Evolutionary conservation across 768 basidiomycete genomes (phyloP), one percentile per base, ranked within the genome.

Genomic region (Cantharellus cinnabarinus): DNA sequence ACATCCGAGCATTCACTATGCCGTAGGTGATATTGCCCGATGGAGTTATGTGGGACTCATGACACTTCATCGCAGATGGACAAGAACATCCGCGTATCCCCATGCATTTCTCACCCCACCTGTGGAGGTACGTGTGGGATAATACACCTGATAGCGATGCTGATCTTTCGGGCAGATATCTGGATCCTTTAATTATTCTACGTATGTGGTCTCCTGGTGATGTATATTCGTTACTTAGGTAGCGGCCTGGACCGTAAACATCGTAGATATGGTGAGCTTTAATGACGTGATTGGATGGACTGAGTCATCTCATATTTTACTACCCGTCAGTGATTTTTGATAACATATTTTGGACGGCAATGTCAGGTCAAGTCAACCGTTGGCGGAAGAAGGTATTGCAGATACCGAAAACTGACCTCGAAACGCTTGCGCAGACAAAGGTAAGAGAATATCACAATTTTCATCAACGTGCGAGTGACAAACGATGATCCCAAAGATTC

Each of bases 1-100:
- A 82, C 68, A 80, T 83, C 71, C 70, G 79, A 52, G 74, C 76
- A 2, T 80, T 79, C 62, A 80, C 79, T 29, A 79, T 80, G 79
- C 77, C 79, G 75, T 77, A 60, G 51, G 69, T 65, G 5, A 52
- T 38, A 14, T n/a, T 37, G 14, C 52, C 1, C 52, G 38, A 34
- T 59, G 5, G n/a, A 5, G 50, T 56, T 57, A 67, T 67, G 68
- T 1, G 59, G 70, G 63, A 83, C 81, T 37, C 52, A 7, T 54
- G 35, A 10, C n/a, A 52, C 39, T n/a, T 69, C 66, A 38, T 37
- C 29, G 5, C 5, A 58, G 54, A 38, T 62, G 62, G 68, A 68
- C 69, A 0, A 61, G 71, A 63, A 83, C 81, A 5, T 67, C 71
- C 2, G 74, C 78, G 56, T 83, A 81, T 63, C 81, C 81, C 3